Base-by-base conservation (phyloP, 2,329 filamentous ascomycete genomes). In the Pestalotiopsis sp. region DNA sequence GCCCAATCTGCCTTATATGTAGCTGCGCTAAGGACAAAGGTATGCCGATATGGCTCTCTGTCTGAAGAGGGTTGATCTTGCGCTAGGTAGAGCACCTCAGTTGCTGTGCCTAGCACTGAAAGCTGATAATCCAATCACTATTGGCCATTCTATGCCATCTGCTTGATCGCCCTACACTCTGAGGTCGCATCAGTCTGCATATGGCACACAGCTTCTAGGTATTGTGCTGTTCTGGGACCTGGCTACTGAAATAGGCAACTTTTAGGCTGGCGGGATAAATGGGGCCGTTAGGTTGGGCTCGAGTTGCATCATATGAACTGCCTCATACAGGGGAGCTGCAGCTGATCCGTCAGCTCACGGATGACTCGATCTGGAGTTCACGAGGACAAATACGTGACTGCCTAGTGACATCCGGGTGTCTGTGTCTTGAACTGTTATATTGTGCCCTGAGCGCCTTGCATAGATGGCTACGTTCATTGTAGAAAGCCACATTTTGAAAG, bases 281-380 rank as follows among this genome's bases (percentile, higher is more conserved):
- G 62, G 62, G 62, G 62, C 62, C 23, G 62, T n/a, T 20, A 36
- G 31, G 57, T 36, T 52, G 31, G 39, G 62, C 62, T 64, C 49
- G 14, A 45, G 31, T 64, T 64, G 62, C 62, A 64, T 64, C 62
- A 64, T 64, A 52, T 52, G 45, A 52, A n/a, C 45, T 52, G 45
- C 57, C 57, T 27, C 25, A 13, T 27, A 25, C 17, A 68, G n/a
- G 45, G 17, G 45, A 49, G 60, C 68, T 59, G 62, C 20, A 66
- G 52, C 64, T 66, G 45, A 66, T 31, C 23, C 14, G 27, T 45
- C 38, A 65, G 38, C 62, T 49, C 64, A 66, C 52, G 25, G 38
- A 41, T 66, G 64, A 66, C 64, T 66, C 62, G 27, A 61, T 39
- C 27, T 60, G 31, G 57, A 60, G 62, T 52, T 64, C 62, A 64